Evolutionary conservation across 495 filamentous ascomycete species (phyloP).

Genomic region (Penicillium tannophilum): DNA sequence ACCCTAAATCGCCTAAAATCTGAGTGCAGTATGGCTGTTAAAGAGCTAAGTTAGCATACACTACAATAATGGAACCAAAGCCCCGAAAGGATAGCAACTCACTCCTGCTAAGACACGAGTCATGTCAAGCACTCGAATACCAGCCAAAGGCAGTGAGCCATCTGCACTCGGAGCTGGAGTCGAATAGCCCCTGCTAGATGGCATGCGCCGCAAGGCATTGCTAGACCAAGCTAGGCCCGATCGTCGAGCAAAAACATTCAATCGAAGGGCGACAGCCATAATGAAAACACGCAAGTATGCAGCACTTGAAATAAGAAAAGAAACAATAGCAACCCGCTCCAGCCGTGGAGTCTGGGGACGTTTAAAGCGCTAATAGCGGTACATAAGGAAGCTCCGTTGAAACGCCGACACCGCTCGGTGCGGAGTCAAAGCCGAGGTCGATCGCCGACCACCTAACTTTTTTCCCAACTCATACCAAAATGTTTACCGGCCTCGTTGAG

Average conservation of each 20-base stretch:
- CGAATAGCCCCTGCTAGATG: conserved; percentile 42
- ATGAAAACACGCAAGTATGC: conserved; percentile 5
- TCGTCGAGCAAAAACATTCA: conserved; percentile 31
- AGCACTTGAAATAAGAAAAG: conserved; percentile 1
- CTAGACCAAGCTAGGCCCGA: conserved; percentile 23
- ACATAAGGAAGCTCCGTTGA: conserved; percentile 32
- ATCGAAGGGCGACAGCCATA: conserved; percentile 31
- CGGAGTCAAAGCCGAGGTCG: conserved; percentile 38
- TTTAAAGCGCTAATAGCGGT: conserved; percentile 22
- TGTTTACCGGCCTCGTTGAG: conserved; percentile 99
- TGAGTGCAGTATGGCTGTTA: conserved; percentile 95
- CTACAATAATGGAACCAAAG: conserved; percentile 17
- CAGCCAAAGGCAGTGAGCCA: conserved; percentile 69
- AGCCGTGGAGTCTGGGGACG: neutral
- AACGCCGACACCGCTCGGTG: conserved; percentile 38
- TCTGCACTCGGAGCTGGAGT: conserved; percentile 24
- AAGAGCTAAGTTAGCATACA: neutral
- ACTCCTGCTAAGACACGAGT: conserved; percentile 95
- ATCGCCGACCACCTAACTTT: conserved; percentile 17
- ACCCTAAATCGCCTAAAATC: conserved; percentile 96
- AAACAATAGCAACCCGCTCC: conserved; percentile 9
- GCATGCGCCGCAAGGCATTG: conserved; percentile 23
- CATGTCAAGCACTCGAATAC: conserved; percentile 91
- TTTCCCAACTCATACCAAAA: conserved; percentile 43
- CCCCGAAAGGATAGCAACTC: conserved; percentile 39